phyloP scores from a whole-genome alignment of 2,329 filamentous ascomycete genomes.

The Elsinoe australis region DNA sequence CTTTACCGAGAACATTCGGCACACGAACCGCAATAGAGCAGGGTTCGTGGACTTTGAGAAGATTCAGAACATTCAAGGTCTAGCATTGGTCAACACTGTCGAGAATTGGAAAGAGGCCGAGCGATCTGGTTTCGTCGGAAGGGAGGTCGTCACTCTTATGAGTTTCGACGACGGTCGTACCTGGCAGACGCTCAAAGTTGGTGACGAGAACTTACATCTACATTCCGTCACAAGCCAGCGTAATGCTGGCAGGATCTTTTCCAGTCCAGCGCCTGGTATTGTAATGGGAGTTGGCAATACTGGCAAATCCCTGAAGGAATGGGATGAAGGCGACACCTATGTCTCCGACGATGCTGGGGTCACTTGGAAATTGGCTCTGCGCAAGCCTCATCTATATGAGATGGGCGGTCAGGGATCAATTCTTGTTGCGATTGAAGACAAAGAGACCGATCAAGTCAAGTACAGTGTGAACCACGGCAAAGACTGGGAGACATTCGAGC shows the following conservation, averaged over 20 bases:
- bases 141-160: conserved; percentile 71
- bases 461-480: conserved; percentile 90
- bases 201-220: conserved; percentile 62
- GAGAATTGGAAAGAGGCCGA: conserved; percentile 75
- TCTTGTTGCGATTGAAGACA: conserved; percentile 71
- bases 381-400: conserved; percentile 88
- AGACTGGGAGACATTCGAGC: conserved; percentile 64
- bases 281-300: conserved; percentile 92
- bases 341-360: conserved; percentile 86
- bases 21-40: conserved; percentile 73
- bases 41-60: conserved; percentile 94
- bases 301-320: conserved; percentile 63
- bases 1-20: conserved; percentile 83
- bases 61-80: conserved; percentile 80
- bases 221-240: conserved; percentile 83
- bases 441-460: conserved; percentile 54
- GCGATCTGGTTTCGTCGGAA: conserved; percentile 41
- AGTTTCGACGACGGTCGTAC: conserved; percentile 93
- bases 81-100: conserved; percentile 83
- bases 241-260: conserved; percentile 82
- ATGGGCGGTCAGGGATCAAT: conserved; percentile 91
- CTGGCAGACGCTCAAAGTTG: conserved; percentile 62
- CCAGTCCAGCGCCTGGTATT: conserved; percentile 84
- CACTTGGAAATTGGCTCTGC: conserved; percentile 67
- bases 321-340: conserved; percentile 69